Percentiles rank a stretch among this genome's conserved stretches.
Evolutionary conservation across 2,329 filamentous ascomycete species (phyloP).

Genomic region (Fusarium sp.): DNA sequence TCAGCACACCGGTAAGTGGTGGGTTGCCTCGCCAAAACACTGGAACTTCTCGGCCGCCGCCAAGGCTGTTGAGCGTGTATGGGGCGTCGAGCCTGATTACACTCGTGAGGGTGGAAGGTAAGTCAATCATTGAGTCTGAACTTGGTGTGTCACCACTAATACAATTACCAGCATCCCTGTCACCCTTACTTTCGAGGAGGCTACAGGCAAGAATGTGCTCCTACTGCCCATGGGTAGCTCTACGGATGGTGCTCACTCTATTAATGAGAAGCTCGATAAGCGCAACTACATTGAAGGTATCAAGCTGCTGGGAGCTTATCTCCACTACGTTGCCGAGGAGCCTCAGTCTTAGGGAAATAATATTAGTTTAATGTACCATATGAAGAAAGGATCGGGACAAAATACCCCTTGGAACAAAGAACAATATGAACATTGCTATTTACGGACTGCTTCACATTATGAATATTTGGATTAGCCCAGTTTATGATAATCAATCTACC

Average conservation of each 20-base stretch:
- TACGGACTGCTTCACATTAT: background rate
- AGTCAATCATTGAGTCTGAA: constrained; percentile 45
- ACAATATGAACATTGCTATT: background rate
- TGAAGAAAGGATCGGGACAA: constrained; percentile 10
- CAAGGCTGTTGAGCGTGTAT: constrained; percentile 97
- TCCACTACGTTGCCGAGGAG: constrained; percentile 96
- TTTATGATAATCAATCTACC: background rate
- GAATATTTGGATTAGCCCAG: background rate
- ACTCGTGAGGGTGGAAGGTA: constrained; percentile 94
- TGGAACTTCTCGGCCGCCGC: constrained; percentile 97
- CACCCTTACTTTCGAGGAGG: constrained; percentile 96
- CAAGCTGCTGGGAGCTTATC: constrained; percentile 92
- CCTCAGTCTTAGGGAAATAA: constrained; percentile 58
- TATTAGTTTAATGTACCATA: constrained; percentile 21
- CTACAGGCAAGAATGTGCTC: constrained; percentile 96
- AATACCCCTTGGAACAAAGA: background rate
- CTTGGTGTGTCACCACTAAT: constrained; percentile 27
- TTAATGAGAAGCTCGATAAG: constrained; percentile 98
- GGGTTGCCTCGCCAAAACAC: constrained; percentile 96
- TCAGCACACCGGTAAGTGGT: constrained; percentile 97
- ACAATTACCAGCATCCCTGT: constrained; percentile 80
- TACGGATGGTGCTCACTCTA: constrained; percentile 95
- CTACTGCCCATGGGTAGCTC: constrained; percentile 97
- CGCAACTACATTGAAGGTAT: constrained; percentile 98
- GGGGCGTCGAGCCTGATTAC: constrained; percentile 92